Percentiles rank a stretch among this genome's conserved stretches.
Conservation (phyloP, 2,329 filamentous ascomycete species). For the Calonectria leucothoes region DNA sequence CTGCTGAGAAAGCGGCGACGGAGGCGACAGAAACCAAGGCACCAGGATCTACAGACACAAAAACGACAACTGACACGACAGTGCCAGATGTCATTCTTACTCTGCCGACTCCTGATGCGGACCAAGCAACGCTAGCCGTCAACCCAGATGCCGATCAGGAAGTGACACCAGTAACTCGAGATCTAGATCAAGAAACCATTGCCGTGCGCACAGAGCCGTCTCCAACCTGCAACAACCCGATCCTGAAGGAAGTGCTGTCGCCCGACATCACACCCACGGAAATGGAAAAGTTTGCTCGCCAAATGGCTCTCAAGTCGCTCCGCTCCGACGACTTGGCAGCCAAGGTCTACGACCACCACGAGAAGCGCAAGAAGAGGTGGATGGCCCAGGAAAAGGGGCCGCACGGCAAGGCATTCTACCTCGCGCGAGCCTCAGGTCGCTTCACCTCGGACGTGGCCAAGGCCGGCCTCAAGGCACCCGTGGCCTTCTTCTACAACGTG, state of each 20-base stretch:
- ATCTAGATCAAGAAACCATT: neutral
- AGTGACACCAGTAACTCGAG: neutral
- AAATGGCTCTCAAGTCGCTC: slow-evolving; percentile 47
- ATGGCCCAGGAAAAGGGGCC: slow-evolving; percentile 38
- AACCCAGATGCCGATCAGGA: slow-evolving; percentile 5
- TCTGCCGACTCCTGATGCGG: neutral
- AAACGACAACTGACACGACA: neutral
- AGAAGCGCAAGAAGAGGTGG: slow-evolving; percentile 40
- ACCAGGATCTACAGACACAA: too few species aligned
- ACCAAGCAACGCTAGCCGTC: slow-evolving; percentile 6
- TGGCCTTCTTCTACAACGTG: slow-evolving; percentile 75
- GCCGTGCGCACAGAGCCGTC: neutral
- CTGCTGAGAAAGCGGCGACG: neutral
- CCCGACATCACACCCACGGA: slow-evolving; percentile 35
- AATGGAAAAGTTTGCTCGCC: slow-evolving; percentile 44
- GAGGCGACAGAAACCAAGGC: neutral
- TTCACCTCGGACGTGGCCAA: slow-evolving; percentile 70
- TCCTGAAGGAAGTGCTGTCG: neutral
- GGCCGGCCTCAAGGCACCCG: slow-evolving; percentile 72
- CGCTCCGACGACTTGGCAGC: slow-evolving; percentile 63
- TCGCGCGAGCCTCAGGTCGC: slow-evolving; percentile 58
- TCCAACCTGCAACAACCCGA: neutral
- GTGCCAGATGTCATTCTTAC: neutral
- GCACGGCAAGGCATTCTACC: slow-evolving; percentile 41
- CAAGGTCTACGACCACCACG: slow-evolving; percentile 26